A percentile compares a stretch with the other conserved stretches of the same genome.
Conservation (phyloP, 257 asterid species). For the Solanum verrucosum region DNA sequence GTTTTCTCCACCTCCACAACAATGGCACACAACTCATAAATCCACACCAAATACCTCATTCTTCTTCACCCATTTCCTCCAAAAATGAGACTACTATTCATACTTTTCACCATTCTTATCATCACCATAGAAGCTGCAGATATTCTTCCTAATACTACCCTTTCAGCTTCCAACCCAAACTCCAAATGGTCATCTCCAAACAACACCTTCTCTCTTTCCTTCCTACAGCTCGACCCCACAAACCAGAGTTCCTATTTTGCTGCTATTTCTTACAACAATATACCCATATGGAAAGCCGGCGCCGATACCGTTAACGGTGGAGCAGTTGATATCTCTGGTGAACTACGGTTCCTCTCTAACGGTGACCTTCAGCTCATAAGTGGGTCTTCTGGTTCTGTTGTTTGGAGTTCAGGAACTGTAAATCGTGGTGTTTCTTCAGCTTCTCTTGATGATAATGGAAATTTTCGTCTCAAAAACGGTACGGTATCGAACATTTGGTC, state of each 20-base stretch:
- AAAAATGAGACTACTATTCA: neutral
- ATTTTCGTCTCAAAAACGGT: constrained; percentile 45
- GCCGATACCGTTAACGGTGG: constrained; percentile 18
- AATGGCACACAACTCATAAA: neutral
- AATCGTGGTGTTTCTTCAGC: constrained; percentile 39
- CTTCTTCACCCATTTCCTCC: neutral
- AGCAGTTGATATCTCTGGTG: constrained; percentile 40
- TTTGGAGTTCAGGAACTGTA: constrained; percentile 62
- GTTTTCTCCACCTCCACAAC: neutral
- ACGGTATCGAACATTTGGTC: constrained; percentile 53
- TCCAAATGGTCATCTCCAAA: constrained; percentile 53
- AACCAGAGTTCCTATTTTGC: constrained; percentile 28
- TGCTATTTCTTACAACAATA: constrained; percentile 37
- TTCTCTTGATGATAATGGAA: constrained; percentile 52
- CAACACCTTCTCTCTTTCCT: constrained; percentile 39
- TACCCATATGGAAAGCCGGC: constrained; percentile 67
- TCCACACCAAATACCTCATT: neutral
- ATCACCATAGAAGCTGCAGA: constrained; percentile 24
- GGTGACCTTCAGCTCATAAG: constrained; percentile 56
- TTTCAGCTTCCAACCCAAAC: constrained; percentile 41
- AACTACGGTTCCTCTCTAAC: constrained; percentile 36
- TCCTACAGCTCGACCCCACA: constrained; percentile 25
- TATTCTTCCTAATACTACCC: constrained; percentile 34
- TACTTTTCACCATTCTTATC: neutral
- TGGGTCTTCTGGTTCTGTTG: constrained; percentile 10